Base-by-base conservation (phyloP, 192 early-diverging fungal species). In the Entomortierella lignicola region DNA sequence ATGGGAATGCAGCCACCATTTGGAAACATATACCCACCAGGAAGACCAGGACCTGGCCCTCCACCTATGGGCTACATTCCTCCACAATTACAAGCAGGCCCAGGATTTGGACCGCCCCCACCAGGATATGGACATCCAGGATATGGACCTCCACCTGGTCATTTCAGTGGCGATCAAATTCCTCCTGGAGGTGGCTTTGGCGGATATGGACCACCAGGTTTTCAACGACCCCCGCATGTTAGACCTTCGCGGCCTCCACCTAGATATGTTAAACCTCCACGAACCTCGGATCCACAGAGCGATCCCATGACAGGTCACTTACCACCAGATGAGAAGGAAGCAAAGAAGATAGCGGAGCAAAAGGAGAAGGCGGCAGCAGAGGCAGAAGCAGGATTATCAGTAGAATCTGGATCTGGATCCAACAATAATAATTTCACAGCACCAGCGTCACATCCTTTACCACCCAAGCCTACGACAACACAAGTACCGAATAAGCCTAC, bases 281-380 rank as follows among this genome's bases (percentile, higher is more conserved):
- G 75, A 12, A 70, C 68, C 26, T 48, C 68, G 23, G 61, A 79
- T 11, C 67, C 75, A 26, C 75, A 79, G 32, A 79, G 68, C n/a
- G 75, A 79, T 48, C 75, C 75, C 25, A 79, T 79, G 75, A 79
- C 75, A 13, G 75, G 75, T 12, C 75, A 79, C 54, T 48, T 79
- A 15, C 75, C 75, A 8, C 60, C 51, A 13, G 75, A 79, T 32
- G 67, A 79, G 23, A 79, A 79, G 30, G 75, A 79, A 44, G 69
- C 34, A 37, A 69, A 66, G 26, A 61, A 48, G 2, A 31, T 21
- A 8, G 68, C 54, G 4, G 66, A 53, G 0, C 39, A 66, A 58
- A 53, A 54, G 26, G 60, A 57, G n/a, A 51, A 34, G 8, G 57
- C 48, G 0, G 43, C 31, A 21, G 66, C 37, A 30, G 50, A 11